These are phyloP conservation scores for Fusarium nurragi DNA, from an alignment of 2,329 filamentous ascomycete species.

Conservation along the genomic window DNA sequence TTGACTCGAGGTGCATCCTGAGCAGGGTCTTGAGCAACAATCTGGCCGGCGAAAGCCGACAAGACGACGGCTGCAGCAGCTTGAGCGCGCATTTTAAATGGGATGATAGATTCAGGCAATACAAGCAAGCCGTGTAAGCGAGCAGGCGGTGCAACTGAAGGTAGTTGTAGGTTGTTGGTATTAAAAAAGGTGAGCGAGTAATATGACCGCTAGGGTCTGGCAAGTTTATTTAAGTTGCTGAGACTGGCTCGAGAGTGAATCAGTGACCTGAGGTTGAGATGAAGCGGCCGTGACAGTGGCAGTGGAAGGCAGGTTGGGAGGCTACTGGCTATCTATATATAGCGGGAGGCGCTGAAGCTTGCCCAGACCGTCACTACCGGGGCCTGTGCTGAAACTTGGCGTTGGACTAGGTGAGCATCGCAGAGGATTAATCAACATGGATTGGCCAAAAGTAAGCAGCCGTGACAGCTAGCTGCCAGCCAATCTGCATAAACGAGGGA, in stretches of 20 bases:
- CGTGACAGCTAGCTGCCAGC: not conserved
- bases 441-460: slow-evolving; percentile 8
- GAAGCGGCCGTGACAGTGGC: slow-evolving; percentile 7
- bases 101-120: not conserved
- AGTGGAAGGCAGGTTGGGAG: slow-evolving; percentile 7
- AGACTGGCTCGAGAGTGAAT: slow-evolving; percentile 29
- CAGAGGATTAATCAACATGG: slow-evolving; percentile 5
- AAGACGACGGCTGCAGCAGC: slow-evolving; percentile 42
- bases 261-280: slow-evolving; percentile 8
- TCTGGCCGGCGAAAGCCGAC: slow-evolving; percentile 44
- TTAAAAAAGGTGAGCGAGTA: slow-evolving; percentile 21
- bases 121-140: slow-evolving; percentile 15
- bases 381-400: slow-evolving; percentile 7
- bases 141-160: slow-evolving; percentile 1
- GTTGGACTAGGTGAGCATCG: slow-evolving; percentile 14
- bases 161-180: not conserved
- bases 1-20: slow-evolving; percentile 60
- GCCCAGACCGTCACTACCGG: slow-evolving; percentile 20
- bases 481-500: slow-evolving; percentile 27
- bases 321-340: slow-evolving; percentile 28
- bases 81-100: slow-evolving; percentile 37
- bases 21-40: slow-evolving; percentile 42
- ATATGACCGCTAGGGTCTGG: slow-evolving; percentile 25
- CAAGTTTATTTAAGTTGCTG: slow-evolving; percentile 8
- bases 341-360: slow-evolving; percentile 28